phyloP scores from a whole-genome alignment of 148 eudicot species.

The Rhododendron ovatum region DNA sequence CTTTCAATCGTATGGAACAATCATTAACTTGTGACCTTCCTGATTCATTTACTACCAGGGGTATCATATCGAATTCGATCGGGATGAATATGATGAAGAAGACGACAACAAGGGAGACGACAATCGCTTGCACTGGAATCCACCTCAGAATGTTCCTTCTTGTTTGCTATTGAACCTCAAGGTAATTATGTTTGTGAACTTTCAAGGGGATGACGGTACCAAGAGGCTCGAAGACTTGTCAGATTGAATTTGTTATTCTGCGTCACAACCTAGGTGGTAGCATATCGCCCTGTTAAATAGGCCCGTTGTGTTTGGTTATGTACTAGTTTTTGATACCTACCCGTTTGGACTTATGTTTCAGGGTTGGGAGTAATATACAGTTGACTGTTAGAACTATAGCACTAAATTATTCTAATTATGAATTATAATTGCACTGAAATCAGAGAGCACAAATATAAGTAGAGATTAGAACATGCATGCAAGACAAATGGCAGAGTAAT shows the following conservation, averaged over 20 bases:
- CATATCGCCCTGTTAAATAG: neutral
- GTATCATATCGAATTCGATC: no score
- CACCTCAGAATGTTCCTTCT: neutral
- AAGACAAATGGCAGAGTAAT: no score
- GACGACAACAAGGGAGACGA: neutral
- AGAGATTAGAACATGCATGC: no score
- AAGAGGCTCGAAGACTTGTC: neutral
- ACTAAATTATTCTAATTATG: no score
- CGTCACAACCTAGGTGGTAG: neutral
- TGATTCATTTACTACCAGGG: no score
- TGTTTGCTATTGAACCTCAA: neutral
- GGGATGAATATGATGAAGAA: neutral
- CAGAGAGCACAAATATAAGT: no score
- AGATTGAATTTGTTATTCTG: neutral
- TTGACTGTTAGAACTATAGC: no score
- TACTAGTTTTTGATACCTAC: neutral
- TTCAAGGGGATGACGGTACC: neutral
- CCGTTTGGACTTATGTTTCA: neutral
- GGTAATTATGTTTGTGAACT: neutral
- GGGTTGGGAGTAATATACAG: no score
- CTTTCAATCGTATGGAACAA: neutral
- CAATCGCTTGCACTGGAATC: neutral
- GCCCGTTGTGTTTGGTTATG: neutral
- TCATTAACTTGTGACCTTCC: neutral
- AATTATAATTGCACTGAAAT: no score